A percentile compares a stretch with the other conserved stretches of the same genome.
Evolutionary conservation across 257 asterid genomes (phyloP).

Genomic region (Solanum infundibuliforme): DNA sequence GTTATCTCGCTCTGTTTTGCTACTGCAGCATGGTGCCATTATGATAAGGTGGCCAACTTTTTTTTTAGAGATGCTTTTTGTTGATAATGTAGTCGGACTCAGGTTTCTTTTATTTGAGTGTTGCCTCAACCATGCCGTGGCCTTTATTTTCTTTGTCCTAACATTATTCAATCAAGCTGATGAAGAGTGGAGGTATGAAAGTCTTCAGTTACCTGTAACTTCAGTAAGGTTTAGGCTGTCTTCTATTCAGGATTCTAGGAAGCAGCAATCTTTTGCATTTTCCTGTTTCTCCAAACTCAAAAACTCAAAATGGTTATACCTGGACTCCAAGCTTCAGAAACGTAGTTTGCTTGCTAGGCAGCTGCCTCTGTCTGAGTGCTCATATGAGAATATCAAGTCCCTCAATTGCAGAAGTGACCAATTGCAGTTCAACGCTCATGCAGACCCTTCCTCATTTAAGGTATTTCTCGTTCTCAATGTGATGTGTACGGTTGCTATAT

Average conservation of each 20-base stretch:
- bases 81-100: slow-evolving; percentile 72
- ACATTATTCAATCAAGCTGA: slow-evolving; percentile 42
- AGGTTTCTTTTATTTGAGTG: slow-evolving; percentile 64
- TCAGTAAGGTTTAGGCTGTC: slow-evolving; percentile 68
- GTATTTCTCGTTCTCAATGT: slow-evolving; percentile 23
- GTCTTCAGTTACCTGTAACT: slow-evolving; percentile 61
- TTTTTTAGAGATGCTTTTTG: slow-evolving; percentile 70
- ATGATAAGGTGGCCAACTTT: slow-evolving; percentile 63
- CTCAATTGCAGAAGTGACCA: slow-evolving; percentile 33
- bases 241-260: slow-evolving; percentile 34
- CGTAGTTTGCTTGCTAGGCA: slow-evolving; percentile 46
- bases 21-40: slow-evolving; percentile 56
- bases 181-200: slow-evolving; percentile 29
- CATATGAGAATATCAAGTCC: slow-evolving; percentile 63
- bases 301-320: slow-evolving; percentile 50
- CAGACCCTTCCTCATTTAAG: slow-evolving; percentile 31
- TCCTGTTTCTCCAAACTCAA: slow-evolving; percentile 54
- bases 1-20: slow-evolving; percentile 38
- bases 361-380: slow-evolving; percentile 70
- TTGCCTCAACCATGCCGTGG: slow-evolving; percentile 56
- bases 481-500: not conserved
- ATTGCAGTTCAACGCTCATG: slow-evolving; percentile 22
- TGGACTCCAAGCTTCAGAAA: slow-evolving; percentile 57
- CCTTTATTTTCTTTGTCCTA: slow-evolving; percentile 51
- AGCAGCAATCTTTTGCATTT: slow-evolving; percentile 53